These are phyloP conservation scores for Pisolithus orientalis DNA, from an alignment of 768 basidiomycete genomes.

Conservation along the genomic window DNA sequence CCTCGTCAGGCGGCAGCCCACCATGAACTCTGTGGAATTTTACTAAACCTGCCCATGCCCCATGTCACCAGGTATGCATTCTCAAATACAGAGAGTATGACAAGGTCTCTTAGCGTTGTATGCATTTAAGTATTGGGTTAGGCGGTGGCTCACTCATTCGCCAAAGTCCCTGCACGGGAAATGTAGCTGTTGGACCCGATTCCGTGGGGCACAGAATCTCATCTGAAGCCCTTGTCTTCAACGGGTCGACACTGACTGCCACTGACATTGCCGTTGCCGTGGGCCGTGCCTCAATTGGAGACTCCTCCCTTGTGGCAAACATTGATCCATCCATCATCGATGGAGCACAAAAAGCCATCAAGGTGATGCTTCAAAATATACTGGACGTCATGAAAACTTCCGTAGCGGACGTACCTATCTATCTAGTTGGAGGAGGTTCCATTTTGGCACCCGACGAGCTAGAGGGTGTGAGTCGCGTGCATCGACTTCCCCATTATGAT, in stretches of 20 bases:
- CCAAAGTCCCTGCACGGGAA: conserved; percentile 24
- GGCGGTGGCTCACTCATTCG: conserved; percentile 58
- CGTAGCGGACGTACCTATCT: conserved; percentile 47
- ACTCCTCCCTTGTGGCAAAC: conserved; percentile 15
- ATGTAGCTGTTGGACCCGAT: conserved; percentile 53
- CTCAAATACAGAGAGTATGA: not conserved
- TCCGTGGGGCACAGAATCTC: conserved; percentile 55
- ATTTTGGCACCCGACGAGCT: conserved; percentile 49
- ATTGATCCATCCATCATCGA: conserved; percentile 23
- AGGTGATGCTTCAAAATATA: conserved; percentile 37
- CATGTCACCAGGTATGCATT: conserved; percentile 36
- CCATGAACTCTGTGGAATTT: conserved; percentile 54
- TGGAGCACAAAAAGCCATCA: conserved; percentile 36
- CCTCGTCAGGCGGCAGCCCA: conserved; percentile 59
- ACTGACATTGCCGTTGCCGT: conserved; percentile 53
- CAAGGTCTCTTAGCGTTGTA: not conserved
- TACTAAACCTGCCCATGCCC: conserved; percentile 57
- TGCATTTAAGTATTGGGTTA: conserved; percentile 43
- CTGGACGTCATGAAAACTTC: conserved; percentile 64
- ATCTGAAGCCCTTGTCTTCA: conserved; percentile 47
- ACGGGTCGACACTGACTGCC: conserved; percentile 50
- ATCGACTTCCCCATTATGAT: conserved; percentile 43
- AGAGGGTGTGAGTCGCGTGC: conserved; percentile 44
- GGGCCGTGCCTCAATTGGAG: conserved; percentile 26
- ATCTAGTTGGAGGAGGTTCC: conserved; percentile 63